Conservation (phyloP, 2,329 filamentous ascomycete genomes). For the Arthroderma sp. region DNA sequence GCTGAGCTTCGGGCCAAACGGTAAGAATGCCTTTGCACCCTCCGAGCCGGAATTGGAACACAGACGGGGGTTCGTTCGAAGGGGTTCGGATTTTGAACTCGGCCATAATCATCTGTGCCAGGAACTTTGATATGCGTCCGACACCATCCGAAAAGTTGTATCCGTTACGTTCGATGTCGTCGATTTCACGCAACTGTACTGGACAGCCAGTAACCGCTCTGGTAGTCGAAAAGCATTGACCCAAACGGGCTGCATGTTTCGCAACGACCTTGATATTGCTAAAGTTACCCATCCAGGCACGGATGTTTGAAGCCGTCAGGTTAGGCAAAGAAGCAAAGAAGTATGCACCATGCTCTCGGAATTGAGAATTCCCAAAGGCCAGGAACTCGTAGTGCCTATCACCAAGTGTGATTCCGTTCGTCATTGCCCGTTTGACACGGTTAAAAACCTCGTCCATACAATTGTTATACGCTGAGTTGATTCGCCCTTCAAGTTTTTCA, state of each 20-base stretch:
- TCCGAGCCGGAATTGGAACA: constrained; percentile 82
- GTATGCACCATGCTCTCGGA: constrained; percentile 81
- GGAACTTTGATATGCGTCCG: constrained; percentile 71
- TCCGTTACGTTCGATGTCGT: constrained; percentile 56
- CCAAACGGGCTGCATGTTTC: constrained; percentile 76
- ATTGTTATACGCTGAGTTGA: constrained; percentile 43
- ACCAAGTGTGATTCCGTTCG: constrained; percentile 69
- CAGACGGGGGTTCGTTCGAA: constrained; percentile 52
- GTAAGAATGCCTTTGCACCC: constrained; percentile 84
- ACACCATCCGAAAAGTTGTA: constrained; percentile 83
- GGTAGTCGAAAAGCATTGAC: constrained; percentile 94
- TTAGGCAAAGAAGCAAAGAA: constrained; percentile 67
- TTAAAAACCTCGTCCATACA: constrained; percentile 59
- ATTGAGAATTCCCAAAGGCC: constrained; percentile 89
- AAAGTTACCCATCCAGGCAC: constrained; percentile 77
- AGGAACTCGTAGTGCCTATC: constrained; percentile 77
- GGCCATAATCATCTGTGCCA: constrained; percentile 59
- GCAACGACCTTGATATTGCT: constrained; percentile 69
- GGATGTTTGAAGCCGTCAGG: constrained; percentile 61
- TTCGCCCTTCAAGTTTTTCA: constrained; percentile 52
- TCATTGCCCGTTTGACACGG: constrained; percentile 57
- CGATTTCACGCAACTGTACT: constrained; percentile 45
- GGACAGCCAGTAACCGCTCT: constrained; percentile 54
- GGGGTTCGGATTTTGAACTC: constrained; percentile 52
- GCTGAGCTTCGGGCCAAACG: constrained; percentile 55